These are phyloP conservation scores for Fusarium sarcochroum DNA, from an alignment of 2,329 filamentous ascomycete genomes.

Conservation along the genomic window DNA sequence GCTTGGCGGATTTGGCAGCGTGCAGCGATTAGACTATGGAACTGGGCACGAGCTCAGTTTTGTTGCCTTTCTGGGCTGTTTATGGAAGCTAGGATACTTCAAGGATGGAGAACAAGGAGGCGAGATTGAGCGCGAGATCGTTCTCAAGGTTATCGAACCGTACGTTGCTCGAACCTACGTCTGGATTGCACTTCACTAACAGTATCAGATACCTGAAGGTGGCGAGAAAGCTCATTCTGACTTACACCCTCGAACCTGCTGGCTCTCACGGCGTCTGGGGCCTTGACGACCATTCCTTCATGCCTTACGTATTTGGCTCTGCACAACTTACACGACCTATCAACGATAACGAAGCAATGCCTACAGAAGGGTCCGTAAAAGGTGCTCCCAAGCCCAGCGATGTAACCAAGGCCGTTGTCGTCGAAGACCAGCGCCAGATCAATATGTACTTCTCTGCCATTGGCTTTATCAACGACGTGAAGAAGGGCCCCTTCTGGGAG, in stretches of 20 bases:
- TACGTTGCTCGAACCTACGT: constrained; percentile 61
- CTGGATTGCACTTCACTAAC: background rate
- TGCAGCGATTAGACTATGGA: constrained; percentile 92
- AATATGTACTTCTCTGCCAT: constrained; percentile 97
- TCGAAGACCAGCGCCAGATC: constrained; percentile 73
- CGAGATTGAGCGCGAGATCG: constrained; percentile 81
- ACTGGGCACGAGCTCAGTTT: constrained; percentile 98
- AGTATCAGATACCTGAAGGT: constrained; percentile 79
- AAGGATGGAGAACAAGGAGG: constrained; percentile 64
- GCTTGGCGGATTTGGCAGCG: constrained; percentile 87
- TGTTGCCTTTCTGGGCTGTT: constrained; percentile 86
- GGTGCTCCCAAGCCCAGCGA: constrained; percentile 79
- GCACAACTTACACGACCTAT: constrained; percentile 89
- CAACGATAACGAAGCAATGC: constrained; percentile 71
- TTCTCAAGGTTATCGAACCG: constrained; percentile 86
- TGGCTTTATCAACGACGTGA: constrained; percentile 97
- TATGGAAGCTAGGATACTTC: constrained; percentile 94
- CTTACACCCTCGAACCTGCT: constrained; percentile 93
- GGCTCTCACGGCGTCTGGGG: constrained; percentile 99
- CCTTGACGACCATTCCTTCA: constrained; percentile 95
- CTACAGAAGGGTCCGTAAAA: constrained; percentile 82
- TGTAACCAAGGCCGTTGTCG: constrained; percentile 74
- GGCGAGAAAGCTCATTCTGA: constrained; percentile 85
- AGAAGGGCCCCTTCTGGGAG: constrained; percentile 96
- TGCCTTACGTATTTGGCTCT: constrained; percentile 95